These are phyloP conservation scores for Xerocomus amazonicus DNA, from an alignment of 1,284 basidiomycete genomes.

Conservation along the genomic window DNA sequence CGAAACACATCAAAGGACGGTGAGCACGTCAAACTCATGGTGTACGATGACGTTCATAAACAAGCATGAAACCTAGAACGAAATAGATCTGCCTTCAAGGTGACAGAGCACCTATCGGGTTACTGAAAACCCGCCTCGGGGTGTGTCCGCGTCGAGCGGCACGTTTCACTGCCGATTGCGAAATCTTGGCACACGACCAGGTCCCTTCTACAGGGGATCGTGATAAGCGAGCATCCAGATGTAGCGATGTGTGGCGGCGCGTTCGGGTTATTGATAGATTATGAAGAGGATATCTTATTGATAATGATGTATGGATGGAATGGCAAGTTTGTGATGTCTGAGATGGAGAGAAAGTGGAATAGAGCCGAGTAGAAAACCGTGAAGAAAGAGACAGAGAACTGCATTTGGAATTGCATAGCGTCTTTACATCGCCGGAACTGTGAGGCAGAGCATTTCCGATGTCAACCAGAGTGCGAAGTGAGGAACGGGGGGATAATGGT, in stretches of 20 bases:
- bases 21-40: conserved; percentile 6
- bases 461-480: conserved; percentile 27
- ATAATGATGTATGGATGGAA: conserved; percentile 8
- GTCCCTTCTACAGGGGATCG: conserved; percentile 10
- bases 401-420: conserved; percentile 17
- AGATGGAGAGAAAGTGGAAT: conserved; percentile 8
- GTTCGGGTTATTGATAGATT: conserved; percentile 10
- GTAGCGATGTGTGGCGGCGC: conserved; percentile 13
- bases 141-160: conserved; percentile 23
- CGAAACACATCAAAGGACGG: conserved; percentile 1
- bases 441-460: conserved; percentile 1
- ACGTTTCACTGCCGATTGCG: conserved; percentile 25
- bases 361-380: conserved; percentile 13
- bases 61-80: conserved; percentile 7
- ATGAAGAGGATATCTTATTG: conserved; percentile 9
- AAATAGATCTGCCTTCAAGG: conserved; percentile 7
- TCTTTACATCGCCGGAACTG: conserved; percentile 20
- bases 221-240: conserved; percentile 4
- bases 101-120: conserved; percentile 15
- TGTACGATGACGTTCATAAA: conserved; percentile 7
- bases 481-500: conserved; percentile 20
- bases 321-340: conserved; percentile 5
- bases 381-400: conserved; percentile 24
- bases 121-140: conserved; percentile 25
- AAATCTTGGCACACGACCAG: conserved; percentile 34